Percentiles rank a stretch among this genome's conserved stretches.
phyloP scores from a whole-genome alignment of 1,284 basidiomycete species.

The Cutaneotrichosporon dermatis region DNA sequence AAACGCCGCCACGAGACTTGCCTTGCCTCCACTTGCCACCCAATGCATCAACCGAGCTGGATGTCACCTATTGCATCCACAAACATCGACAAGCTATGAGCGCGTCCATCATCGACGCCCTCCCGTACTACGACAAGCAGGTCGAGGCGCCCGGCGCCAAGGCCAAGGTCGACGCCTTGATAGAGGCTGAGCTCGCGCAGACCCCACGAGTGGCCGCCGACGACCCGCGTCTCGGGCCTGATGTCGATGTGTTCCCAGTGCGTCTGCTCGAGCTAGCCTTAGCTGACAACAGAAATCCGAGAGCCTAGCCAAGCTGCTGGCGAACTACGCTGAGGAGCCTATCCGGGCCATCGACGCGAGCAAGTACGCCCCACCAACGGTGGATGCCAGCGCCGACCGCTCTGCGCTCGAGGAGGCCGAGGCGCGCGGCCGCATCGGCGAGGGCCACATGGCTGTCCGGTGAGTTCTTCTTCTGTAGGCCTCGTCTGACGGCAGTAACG shows the following conservation, averaged over 20 bases:
- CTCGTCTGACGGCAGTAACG: slow-evolving; percentile 59
- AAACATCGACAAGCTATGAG: slow-evolving; percentile 24
- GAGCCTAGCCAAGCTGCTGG: slow-evolving; percentile 62
- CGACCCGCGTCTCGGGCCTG: slow-evolving; percentile 68
- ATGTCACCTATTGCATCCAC: neutral
- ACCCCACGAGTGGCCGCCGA: slow-evolving; percentile 46
- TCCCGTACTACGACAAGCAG: slow-evolving; percentile 94
- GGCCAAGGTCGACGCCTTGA: slow-evolving; percentile 38
- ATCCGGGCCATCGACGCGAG: slow-evolving; percentile 69
- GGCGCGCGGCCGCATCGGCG: slow-evolving; percentile 73
- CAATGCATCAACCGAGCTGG: neutral
- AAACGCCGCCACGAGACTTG: neutral
- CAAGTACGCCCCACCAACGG: slow-evolving; percentile 71
- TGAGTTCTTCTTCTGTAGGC: slow-evolving; percentile 45
- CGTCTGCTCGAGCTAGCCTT: slow-evolving; percentile 8
- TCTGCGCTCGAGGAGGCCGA: slow-evolving; percentile 76
- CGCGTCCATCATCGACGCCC: slow-evolving; percentile 60
- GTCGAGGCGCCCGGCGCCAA: slow-evolving; percentile 62
- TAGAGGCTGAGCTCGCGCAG: slow-evolving; percentile 43
- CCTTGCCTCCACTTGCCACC: slow-evolving; percentile 1
- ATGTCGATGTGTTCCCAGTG: slow-evolving; percentile 52
- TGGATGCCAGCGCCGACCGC: slow-evolving; percentile 59
- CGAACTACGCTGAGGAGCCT: slow-evolving; percentile 56
- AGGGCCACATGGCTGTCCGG: slow-evolving; percentile 86
- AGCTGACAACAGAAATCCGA: slow-evolving; percentile 32